These are phyloP conservation scores for Debaryomyces prosopidis DNA, from an alignment of 805 yeast genomes.

Conservation along the genomic window DNA sequence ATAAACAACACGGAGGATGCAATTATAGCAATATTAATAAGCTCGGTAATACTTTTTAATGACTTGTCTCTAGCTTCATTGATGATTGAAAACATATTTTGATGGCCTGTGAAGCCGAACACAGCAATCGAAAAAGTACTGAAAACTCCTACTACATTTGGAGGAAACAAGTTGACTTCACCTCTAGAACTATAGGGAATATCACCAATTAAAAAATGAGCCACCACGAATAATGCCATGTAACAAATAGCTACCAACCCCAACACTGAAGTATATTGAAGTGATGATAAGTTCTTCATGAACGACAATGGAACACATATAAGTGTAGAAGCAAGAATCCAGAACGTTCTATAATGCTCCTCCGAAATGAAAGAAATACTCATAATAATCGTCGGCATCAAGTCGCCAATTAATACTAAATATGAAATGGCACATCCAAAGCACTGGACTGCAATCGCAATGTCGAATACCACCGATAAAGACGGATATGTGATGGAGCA, in stretches of 20 bases:
- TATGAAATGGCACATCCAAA: slow-evolving; percentile 72
- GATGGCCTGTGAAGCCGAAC: slow-evolving; percentile 95
- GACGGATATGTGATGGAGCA: slow-evolving; percentile 65
- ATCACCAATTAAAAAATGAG: slow-evolving; percentile 65
- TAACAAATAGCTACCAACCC: slow-evolving; percentile 83
- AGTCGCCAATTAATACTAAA: slow-evolving; percentile 68
- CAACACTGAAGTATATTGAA: slow-evolving; percentile 80
- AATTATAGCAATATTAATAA: slow-evolving; percentile 53
- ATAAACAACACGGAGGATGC: slow-evolving; percentile 64
- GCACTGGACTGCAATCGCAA: slow-evolving; percentile 70
- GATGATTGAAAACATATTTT: slow-evolving; percentile 86
- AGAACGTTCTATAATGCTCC: slow-evolving; percentile 46
- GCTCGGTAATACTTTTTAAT: slow-evolving; percentile 35
- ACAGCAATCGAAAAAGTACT: slow-evolving; percentile 84
- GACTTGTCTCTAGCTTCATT: slow-evolving; percentile 72
- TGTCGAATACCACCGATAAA: slow-evolving; percentile 59
- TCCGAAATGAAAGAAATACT: slow-evolving; percentile 19
- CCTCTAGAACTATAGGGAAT: slow-evolving; percentile 36
- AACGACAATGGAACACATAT: slow-evolving; percentile 66
- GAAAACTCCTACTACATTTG: slow-evolving; percentile 53
- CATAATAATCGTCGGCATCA: slow-evolving; percentile 59
- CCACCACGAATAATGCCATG: slow-evolving; percentile 67
- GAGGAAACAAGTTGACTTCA: slow-evolving; percentile 30
- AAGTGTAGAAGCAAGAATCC: slow-evolving; percentile 54
- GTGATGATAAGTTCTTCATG: slow-evolving; percentile 72